Percentiles rank a stretch among this genome's conserved stretches.
These are phyloP conservation scores for Vitellaria paradoxa DNA, from an alignment of 179 eudicot genomes.

Conservation along the genomic window DNA sequence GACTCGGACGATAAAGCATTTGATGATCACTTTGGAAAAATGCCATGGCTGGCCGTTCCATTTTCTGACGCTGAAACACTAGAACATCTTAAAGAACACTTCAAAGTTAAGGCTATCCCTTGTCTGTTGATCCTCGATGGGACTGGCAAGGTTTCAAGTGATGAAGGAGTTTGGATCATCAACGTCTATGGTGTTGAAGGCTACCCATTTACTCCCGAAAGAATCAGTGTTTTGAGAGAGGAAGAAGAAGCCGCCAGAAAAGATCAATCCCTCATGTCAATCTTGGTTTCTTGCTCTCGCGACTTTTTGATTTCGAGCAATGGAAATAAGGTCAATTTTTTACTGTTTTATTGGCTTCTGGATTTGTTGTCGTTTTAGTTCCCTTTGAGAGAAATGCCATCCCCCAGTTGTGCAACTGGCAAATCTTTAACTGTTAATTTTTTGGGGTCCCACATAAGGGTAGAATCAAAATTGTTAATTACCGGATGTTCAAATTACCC, in stretches of 20 bases:
- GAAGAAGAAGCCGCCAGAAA: conserved; percentile 45
- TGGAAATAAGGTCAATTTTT: no score
- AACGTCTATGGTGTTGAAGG: conserved; percentile 53
- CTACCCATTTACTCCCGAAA: conserved; percentile 62
- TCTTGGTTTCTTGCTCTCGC: conserved; percentile 50
- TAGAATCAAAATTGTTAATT: no score
- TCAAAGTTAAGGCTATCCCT: conserved; percentile 51
- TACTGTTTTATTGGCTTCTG: no score
- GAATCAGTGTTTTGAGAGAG: conserved; percentile 40
- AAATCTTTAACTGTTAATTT: no score
- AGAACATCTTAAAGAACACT: conserved; percentile 36
- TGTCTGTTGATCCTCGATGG: conserved; percentile 59
- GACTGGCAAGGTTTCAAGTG: conserved; percentile 45
- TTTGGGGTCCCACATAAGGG: no score
- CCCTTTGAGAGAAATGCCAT: no score
- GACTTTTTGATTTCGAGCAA: conserved; percentile 42
- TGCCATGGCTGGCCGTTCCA: conserved; percentile 93
- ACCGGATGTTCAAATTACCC: no score
- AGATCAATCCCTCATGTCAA: conserved; percentile 57
- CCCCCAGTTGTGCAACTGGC: no score
- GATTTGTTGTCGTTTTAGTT: no score
- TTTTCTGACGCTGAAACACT: conserved; percentile 48
- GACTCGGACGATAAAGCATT: conserved; percentile 62
- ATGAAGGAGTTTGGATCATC: conserved; percentile 49
- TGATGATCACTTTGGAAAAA: conserved; percentile 51